These are phyloP conservation scores for Colletotrichum salicis DNA, from an alignment of 2,329 filamentous ascomycete species.

Conservation along the genomic window DNA sequence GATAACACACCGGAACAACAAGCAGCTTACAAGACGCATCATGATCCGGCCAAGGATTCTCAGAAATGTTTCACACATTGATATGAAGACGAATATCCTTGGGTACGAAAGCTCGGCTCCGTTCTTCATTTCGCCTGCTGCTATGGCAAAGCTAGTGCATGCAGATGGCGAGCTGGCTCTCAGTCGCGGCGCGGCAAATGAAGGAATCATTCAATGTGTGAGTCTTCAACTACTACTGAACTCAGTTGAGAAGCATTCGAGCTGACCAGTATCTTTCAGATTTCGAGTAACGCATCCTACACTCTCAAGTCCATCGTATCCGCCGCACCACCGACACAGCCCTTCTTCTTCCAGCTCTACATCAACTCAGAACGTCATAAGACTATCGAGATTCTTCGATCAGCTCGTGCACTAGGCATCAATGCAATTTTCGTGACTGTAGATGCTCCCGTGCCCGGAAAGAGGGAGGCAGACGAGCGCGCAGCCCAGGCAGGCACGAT, in stretches of 20 bases:
- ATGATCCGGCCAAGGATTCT: slow-evolving; percentile 82
- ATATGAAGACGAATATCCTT: slow-evolving; percentile 63
- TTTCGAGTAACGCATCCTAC: slow-evolving; percentile 63
- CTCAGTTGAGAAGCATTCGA: not conserved
- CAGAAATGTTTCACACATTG: slow-evolving; percentile 76
- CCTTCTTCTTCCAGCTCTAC: slow-evolving; percentile 71
- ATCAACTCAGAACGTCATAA: slow-evolving; percentile 65
- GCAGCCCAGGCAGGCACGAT: slow-evolving; percentile 56
- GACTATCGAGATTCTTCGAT: slow-evolving; percentile 58
- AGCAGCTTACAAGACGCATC: slow-evolving; percentile 70
- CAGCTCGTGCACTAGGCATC: slow-evolving; percentile 57
- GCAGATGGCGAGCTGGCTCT: slow-evolving; percentile 63
- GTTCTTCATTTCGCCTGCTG: slow-evolving; percentile 72
- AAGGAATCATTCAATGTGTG: slow-evolving; percentile 61
- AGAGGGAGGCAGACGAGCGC: slow-evolving; percentile 60
- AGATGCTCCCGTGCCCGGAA: slow-evolving; percentile 66
- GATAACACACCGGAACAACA: slow-evolving; percentile 76
- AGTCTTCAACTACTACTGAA: slow-evolving; percentile 17
- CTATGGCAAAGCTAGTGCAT: slow-evolving; percentile 72
- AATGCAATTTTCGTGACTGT: slow-evolving; percentile 68
- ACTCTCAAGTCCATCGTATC: slow-evolving; percentile 54
- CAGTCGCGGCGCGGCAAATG: slow-evolving; percentile 48
- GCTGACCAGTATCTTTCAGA: slow-evolving; percentile 38
- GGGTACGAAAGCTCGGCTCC: slow-evolving; percentile 64
- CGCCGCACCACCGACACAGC: slow-evolving; percentile 46